Percentiles rank a stretch among this genome's conserved stretches.
Evolutionary conservation across 345 rosid genomes (phyloP).

Genomic region (Pugionium dolabratum): DNA sequence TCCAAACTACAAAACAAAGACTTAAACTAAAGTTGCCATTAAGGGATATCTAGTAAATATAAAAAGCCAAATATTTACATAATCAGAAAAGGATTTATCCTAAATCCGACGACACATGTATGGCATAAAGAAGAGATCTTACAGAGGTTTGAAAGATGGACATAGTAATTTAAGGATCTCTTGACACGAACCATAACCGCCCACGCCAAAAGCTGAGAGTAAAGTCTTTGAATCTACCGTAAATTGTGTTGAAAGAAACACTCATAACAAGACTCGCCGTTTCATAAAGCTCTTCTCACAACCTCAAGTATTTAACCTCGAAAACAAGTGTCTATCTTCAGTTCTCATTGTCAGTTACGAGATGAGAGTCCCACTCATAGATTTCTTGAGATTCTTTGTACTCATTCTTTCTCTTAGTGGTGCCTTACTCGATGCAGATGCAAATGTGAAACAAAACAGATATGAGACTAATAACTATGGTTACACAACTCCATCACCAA

Average conservation of each 20-base stretch:
- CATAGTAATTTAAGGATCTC: constrained; percentile 23
- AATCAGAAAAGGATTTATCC: constrained; percentile 21
- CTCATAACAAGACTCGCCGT: neutral
- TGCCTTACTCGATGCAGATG: constrained; percentile 24
- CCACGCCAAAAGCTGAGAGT: neutral
- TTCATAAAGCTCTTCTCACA: constrained; percentile 12
- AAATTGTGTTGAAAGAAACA: constrained; percentile 18
- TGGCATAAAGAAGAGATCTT: neutral
- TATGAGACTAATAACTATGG: constrained; percentile 22
- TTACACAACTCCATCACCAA: constrained; percentile 36
- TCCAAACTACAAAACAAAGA: constrained; percentile 27
- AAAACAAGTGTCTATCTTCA: constrained; percentile 3
- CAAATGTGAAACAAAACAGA: neutral
- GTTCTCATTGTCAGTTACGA: constrained; percentile 2
- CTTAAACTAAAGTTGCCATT: constrained; percentile 15
- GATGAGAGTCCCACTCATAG: constrained; percentile 33
- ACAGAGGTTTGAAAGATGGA: constrained; percentile 24
- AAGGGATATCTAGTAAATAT: constrained; percentile 4
- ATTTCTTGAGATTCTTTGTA: constrained; percentile 19
- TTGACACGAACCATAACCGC: constrained; percentile 41
- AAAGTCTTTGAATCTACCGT: constrained; percentile 17
- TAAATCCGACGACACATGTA: constrained; percentile 34
- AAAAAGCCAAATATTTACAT: constrained; percentile 22
- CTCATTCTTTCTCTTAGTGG: constrained; percentile 30
- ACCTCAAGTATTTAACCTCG: constrained; percentile 31